Evolutionary conservation across 2,329 filamentous ascomycete species (phyloP), one percentile per base, ranked within the genome.

Genomic region (Ploettnerulaceae sp.): DNA sequence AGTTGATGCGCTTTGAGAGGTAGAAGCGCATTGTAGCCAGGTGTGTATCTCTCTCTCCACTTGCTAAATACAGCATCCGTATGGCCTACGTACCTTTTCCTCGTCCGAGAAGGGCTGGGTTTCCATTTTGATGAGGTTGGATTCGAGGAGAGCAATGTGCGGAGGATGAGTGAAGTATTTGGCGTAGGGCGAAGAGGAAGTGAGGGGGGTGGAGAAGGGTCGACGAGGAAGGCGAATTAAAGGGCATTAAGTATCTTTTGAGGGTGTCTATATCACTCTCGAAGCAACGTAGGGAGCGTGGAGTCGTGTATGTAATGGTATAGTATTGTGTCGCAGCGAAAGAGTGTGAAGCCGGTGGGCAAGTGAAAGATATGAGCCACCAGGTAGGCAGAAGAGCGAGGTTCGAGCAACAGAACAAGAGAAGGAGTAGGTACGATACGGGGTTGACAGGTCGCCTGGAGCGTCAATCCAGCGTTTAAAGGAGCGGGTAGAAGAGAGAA

Each of bases 51-150:
- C n/a, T n/a, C n/a, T n/a, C n/a, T n/a, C n/a, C n/a, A n/a, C n/a
- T n/a, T n/a, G n/a, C n/a, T n/a, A n/a, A n/a, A n/a, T n/a, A n/a
- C n/a, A 25, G 21, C 21, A 11, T 24, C 22, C 18, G 35, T 35
- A 29, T 12, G 21, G 18, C 29, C 36, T 32, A 62, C 61, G 38
- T 59, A 64, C 62, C 59, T 62, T 61, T 50, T 64, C 62, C 34
- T 55, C 49, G 21, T 63, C 60, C 3, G 54, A 54, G 37, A 61
- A 61, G 5, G 58, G 57, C 15, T 48, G 51, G 40, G 17, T 26
- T 22, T 44, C 58, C 60, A 62, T 63, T 44, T 22, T 48, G 47
- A 36, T 43, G 25, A 48, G 29, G 26, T 17, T 37, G 14, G 12
- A 12, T 25, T 42, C 20, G 28, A 33, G 15, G 39, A 34, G 39